Conservation (phyloP, 805 yeast genomes). For the Saccharomycopsis fermentans region DNA sequence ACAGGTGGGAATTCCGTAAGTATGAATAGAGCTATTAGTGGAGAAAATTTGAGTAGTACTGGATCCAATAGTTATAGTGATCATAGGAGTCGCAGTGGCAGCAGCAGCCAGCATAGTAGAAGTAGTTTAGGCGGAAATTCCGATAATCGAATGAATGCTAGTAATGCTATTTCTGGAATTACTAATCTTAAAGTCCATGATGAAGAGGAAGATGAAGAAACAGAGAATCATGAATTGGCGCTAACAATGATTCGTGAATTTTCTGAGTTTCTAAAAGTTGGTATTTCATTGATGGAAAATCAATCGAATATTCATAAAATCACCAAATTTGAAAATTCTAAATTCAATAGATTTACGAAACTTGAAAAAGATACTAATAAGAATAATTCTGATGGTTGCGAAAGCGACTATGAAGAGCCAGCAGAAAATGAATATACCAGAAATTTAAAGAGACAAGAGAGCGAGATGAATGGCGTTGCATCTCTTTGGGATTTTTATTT, state of each 20-base stretch:
- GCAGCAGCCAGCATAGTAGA: background rate
- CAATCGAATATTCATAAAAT: slow-evolving; percentile 16
- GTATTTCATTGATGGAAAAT: slow-evolving; percentile 16
- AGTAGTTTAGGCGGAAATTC: background rate
- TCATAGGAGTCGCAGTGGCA: background rate
- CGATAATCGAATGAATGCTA: background rate
- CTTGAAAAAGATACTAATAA: background rate
- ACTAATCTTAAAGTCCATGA: background rate
- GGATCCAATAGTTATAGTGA: background rate
- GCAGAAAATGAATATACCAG: background rate
- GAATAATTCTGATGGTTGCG: background rate
- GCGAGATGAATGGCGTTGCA: slow-evolving; percentile 23
- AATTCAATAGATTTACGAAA: slow-evolving; percentile 9
- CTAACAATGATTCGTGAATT: slow-evolving; percentile 14
- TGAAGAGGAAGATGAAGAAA: background rate
- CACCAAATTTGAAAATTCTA: slow-evolving; percentile 5
- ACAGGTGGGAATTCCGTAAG: background rate
- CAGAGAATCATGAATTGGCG: background rate
- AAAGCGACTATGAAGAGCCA: background rate
- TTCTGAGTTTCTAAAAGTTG: slow-evolving; percentile 17
- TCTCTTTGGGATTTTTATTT: slow-evolving; percentile 50
- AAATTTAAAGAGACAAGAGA: slow-evolving; percentile 10
- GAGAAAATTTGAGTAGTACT: background rate
- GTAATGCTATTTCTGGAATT: background rate
- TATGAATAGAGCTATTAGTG: background rate